Conservation (phyloP, 768 basidiomycete genomes). For the Cystoderma amianthinum region DNA sequence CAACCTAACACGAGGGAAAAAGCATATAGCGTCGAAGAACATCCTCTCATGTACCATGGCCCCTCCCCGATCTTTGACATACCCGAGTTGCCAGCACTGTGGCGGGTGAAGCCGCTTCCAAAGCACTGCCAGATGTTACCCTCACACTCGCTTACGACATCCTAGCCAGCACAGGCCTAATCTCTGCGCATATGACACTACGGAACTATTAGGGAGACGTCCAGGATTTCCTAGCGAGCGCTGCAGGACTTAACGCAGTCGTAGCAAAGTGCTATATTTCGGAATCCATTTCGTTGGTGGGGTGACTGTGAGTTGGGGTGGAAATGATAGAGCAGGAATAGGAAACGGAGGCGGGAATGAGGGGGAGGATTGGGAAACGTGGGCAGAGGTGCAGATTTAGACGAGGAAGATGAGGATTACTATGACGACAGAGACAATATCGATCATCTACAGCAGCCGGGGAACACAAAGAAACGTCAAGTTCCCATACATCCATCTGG, state of each 20-base stretch:
- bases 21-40: slow-evolving; percentile 47
- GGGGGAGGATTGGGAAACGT: slow-evolving; percentile 48
- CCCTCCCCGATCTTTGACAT: too few species aligned
- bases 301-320: slow-evolving; percentile 13
- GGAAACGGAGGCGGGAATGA: slow-evolving; percentile 16
- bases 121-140: slow-evolving; percentile 68
- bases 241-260: slow-evolving; percentile 7
- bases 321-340: too few species aligned
- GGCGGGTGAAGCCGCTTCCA: slow-evolving; percentile 69
- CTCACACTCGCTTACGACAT: slow-evolving; percentile 12
- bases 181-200: slow-evolving; percentile 53
- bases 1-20: slow-evolving; percentile 29
- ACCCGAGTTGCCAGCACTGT: slow-evolving; percentile 53
- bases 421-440: too few species aligned
- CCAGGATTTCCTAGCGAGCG: slow-evolving; percentile 32
- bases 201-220: slow-evolving; percentile 54
- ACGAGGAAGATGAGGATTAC: slow-evolving; percentile 61
- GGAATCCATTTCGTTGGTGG: slow-evolving; percentile 20
- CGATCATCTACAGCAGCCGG: too few species aligned
- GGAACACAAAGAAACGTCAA: slow-evolving; percentile 88
- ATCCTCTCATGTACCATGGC: too few species aligned
- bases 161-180: slow-evolving; percentile 46
- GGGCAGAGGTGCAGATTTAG: too few species aligned
- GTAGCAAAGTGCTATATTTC: slow-evolving; percentile 13
- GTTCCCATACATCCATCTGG: slow-evolving; percentile 65